Evolutionary conservation across 2,329 filamentous ascomycete species (phyloP), one percentile per base, ranked within the genome.

Genomic region (Dactylellina leptospora): DNA sequence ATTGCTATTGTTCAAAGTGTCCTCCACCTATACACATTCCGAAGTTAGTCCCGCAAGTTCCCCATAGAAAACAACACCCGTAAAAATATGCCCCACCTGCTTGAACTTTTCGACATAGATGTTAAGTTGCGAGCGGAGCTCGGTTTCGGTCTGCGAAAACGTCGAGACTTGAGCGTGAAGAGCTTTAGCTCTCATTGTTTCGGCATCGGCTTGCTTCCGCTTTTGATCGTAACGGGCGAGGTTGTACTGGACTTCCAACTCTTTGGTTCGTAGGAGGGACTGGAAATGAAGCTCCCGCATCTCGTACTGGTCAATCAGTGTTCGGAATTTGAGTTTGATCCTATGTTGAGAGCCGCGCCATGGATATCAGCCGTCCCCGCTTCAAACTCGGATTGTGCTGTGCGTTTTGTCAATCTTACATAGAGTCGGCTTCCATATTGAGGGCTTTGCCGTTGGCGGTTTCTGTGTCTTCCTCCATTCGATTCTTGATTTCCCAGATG

Each of bases 31-130:
- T 81, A 28, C 30, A 13, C 13, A 33, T 45, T 45, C 28, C 28
- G 40, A 64, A 40, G 22, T 48, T 33, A 60, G 33, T 23, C 4
- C n/a, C 9, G 50, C 75, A 9, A 5, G 11, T 45, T 45, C 40
- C 16, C 36, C 42, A 44, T 22, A 40, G 63, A 75, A 75, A 75
- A 10, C 13, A 76, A 53, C 73, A 73, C 74, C 68, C 8, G 75
- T 66, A 75, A 75, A 58, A 74, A 61, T 80, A 30, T 4, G 22
- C 20, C 85, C 81, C 86, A 96, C 93, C 90, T 99, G 95, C 83
- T 97, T 97, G 82, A 97, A 97, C 82, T 97, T 99, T 79, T 99
- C 95, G 23, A 97, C 93, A 78, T 99, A 99, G 77, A 97, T 93
- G 80, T 97, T 97, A 77, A 99, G 87, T 81, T 99, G 95, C 77